Evolutionary conservation across 1,139 yeast genomes (phyloP), one percentile per base, ranked within the genome.

Genomic region (Yamadazyma trypodendri): DNA sequence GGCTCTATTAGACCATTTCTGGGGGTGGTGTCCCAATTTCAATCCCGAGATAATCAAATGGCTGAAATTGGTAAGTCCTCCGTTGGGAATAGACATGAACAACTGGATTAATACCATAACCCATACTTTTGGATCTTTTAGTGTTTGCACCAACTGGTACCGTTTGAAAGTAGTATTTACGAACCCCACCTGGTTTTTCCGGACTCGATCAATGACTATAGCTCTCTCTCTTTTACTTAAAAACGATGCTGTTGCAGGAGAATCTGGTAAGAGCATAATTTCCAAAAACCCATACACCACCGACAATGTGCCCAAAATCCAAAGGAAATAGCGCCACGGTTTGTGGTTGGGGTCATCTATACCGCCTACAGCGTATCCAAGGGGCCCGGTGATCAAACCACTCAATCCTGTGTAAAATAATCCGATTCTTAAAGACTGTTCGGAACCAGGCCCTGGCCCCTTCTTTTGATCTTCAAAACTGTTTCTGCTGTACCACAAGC

Each of bases 131-230:
- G 42, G 42, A 23, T 45, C 49, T 20, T 28, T 37, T 3, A 45
- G 34, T 12, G 47, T 39, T 28, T 44, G 39, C 21, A 34, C 15
- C 22, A 43, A 41, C 28, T 43, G 47, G 6, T 42, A 40, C 25
- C 33, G 34, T 32, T 55, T 62, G 45, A 61, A 54, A 32, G 48
- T 50, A 23, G 48, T 46, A 24, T 56, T 53, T 30, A 54, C 56
- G 11, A 64, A 56, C 2, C 68, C 68, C 1, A 55, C 52, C 42
- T 58, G 60, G 41, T 63, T 65, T 10, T 48, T 43, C 30, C 62
- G 52, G n/a, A 65, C 60, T 17, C 61, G 49, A 29, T 59, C 58
- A 24, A 64, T 54, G 29, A 63, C 53, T 20, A 55, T 47, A 21
- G 53, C 44, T 38, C 58, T 65, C 37, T 63, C 65, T 14, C 55